Evolutionary conservation across 2,329 filamentous ascomycete genomes (phyloP), one percentile per base, ranked within the genome.

Genomic region (Scortechinia acanthostroma): DNA sequence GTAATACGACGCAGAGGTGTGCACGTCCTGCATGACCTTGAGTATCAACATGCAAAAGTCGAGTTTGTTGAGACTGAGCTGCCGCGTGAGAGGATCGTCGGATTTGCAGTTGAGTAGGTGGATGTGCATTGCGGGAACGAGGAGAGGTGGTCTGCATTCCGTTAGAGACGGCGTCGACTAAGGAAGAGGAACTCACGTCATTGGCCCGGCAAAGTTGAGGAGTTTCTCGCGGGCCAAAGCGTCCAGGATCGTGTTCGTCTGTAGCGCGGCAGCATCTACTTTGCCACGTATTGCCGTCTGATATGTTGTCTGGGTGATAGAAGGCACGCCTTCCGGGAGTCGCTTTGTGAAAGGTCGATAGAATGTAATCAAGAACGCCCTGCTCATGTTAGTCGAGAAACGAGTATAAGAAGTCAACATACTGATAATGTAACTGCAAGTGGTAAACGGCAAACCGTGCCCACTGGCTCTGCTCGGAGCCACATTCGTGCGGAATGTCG

Each of bases 121-220:
- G 10, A 50, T 53, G 42, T 61, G 58, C 58, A 61, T 61, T 3
- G 56, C 58, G 2, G 58, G 57, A 16, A 61, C 53, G 15, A 61
- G 10, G 25, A 30, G 25, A 30, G 25, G 25, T 30, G 25, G 25
- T 30, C 25, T 30, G n/a, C n/a, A 10, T n/a, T n/a, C 10, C 25
- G 25, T 30, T 30, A 30, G 25, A n/a, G 25, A 10, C n/a, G n/a
- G n/a, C 10, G 25, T 30, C n/a, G 25, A 10, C 25, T n/a, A 30
- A 30, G 25, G 25, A n/a, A n/a, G 25, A 30, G 25, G 25, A n/a
- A n/a, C 25, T 10, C n/a, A 30, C 25, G 25, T 30, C 25, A 30
- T 30, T 30, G 25, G 25, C 10, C 10, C 10, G 25, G 25, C 25
- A 30, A 30, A 30, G 10, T 30, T n/a, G n/a, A 30, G 25, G 25